These are phyloP conservation scores for Brasilioporus rufonigricans DNA, from an alignment of 768 basidiomycete genomes.

Conservation along the genomic window DNA sequence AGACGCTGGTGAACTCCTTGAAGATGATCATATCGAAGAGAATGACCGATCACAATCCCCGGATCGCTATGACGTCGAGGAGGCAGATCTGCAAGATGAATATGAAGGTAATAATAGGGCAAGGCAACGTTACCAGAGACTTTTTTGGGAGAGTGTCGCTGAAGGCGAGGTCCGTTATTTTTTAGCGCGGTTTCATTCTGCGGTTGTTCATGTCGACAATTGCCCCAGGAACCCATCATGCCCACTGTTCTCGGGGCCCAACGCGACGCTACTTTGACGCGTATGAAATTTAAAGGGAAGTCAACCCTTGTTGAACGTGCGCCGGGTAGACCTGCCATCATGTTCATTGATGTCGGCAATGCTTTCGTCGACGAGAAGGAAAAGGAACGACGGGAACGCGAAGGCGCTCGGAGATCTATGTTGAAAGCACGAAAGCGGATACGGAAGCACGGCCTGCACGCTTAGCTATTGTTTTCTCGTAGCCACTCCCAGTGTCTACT, in stretches of 20 bases:
- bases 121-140: slow-evolving; percentile 63
- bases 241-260: slow-evolving; percentile 53
- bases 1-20: slow-evolving; percentile 4
- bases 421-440: slow-evolving; percentile 32
- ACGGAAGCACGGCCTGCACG: slow-evolving; percentile 5
- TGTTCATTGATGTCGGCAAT: slow-evolving; percentile 73
- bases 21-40: slow-evolving; percentile 4
- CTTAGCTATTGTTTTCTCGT: slow-evolving; percentile 1
- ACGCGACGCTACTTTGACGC: slow-evolving; percentile 38
- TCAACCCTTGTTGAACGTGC: slow-evolving; percentile 37
- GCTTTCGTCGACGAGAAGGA: slow-evolving; percentile 63
- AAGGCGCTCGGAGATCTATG: slow-evolving; percentile 46
- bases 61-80: slow-evolving; percentile 46
- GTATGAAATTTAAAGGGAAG: slow-evolving; percentile 38
- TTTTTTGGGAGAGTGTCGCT: slow-evolving; percentile 77
- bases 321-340: slow-evolving; percentile 51
- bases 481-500: neutral
- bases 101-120: slow-evolving; percentile 52
- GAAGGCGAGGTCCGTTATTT: slow-evolving; percentile 60
- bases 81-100: slow-evolving; percentile 63
- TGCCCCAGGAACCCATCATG: slow-evolving; percentile 57
- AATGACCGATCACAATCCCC: neutral
- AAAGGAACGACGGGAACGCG: slow-evolving; percentile 46
- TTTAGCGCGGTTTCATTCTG: neutral
- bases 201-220: neutral